Base-by-base conservation (phyloP, 1,284 basidiomycete species). In the Malassezia furfur region DNA sequence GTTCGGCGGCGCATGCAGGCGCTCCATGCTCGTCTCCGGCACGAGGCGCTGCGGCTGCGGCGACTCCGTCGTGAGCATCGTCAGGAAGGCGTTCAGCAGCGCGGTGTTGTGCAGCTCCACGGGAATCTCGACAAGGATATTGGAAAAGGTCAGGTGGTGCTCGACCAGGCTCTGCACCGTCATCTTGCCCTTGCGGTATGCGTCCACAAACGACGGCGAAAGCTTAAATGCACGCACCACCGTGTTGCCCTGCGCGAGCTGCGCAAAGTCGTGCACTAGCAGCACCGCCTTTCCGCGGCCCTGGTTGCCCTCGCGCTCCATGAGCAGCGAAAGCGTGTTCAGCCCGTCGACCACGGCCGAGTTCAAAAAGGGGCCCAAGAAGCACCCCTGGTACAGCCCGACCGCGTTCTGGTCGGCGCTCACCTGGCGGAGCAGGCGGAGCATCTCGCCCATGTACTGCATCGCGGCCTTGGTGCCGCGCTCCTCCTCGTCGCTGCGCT, bases 321-420 rank as follows among this genome's bases (percentile, higher is more conserved):
- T 68, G 22, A 74, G 57, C 22, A 61, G 59, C 21, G 68, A 58
- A 22, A 74, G 65, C 28, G 64, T 63, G 48, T 65, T 64, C 21
- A 74, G 62, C 75, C 94, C 86, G 14, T 88, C 86, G 60, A 96
- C 89, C 48, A 96, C 81, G 45, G 94, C 78, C n/a, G 83, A 83
- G 87, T 77, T 88, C 34, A 74, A 57, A 61, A 72, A 70, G 44
- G 65, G 59, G 41, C 72, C 72, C 10, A 74, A 85, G 77, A 93
- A 96, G n/a, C 89, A 89, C 37, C 90, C 89, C 76, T 94, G 89
- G 80, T 99, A 99, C 77, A 96, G 90, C 41, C 94, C 94, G 54
- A 98, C 88, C 46, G 94, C 83, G 66, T 87, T 90, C 75, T 93
- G 91, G 72, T 96, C 91, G 52, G 86, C 84, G 75, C 90, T 87